These are phyloP conservation scores for Cyberlindnera mississippiensis DNA, from an alignment of 805 yeast species.

Conservation along the genomic window DNA sequence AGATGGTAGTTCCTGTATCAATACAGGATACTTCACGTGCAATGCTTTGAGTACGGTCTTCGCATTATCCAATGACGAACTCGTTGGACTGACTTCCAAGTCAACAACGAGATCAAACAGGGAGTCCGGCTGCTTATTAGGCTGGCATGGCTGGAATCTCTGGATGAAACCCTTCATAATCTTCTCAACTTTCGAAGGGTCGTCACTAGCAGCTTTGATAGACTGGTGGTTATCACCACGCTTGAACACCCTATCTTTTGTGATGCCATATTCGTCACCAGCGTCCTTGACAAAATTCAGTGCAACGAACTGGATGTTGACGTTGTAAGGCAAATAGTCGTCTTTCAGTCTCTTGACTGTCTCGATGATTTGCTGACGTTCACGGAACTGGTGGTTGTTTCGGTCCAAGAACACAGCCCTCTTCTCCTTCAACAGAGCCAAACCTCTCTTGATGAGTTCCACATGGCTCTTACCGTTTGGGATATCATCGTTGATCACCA, in stretches of 20 bases:
- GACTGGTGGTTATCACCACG: constrained; percentile 92
- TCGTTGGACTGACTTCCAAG: constrained; percentile 39
- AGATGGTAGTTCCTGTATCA: constrained; percentile 40
- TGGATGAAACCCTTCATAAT: constrained; percentile 74
- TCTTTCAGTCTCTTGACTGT: constrained; percentile 43
- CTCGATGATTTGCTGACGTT: constrained; percentile 62
- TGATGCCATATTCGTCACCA: constrained; percentile 43
- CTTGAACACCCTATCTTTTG: constrained; percentile 52
- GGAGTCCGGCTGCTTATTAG: constrained; percentile 51
- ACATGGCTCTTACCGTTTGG: constrained; percentile 42
- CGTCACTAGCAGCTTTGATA: constrained; percentile 50
- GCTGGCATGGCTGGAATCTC: constrained; percentile 60
- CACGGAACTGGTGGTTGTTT: constrained; percentile 72
- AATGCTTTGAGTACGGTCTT: constrained; percentile 38
- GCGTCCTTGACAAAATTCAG: constrained; percentile 56
- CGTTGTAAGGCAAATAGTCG: constrained; percentile 38
- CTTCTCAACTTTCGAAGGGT: constrained; percentile 45
- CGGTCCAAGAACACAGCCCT: constrained; percentile 71
- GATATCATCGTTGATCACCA: constrained; percentile 79
- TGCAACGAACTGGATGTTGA: constrained; percentile 56
- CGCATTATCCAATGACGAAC: constrained; percentile 50
- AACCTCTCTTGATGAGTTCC: constrained; percentile 44
- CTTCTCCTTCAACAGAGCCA: constrained; percentile 36
- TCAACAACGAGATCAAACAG: constrained; percentile 63
- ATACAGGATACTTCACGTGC: constrained; percentile 38